Base-by-base conservation (phyloP, 148 eudicot genomes). In the Cornus suecica region DNA sequence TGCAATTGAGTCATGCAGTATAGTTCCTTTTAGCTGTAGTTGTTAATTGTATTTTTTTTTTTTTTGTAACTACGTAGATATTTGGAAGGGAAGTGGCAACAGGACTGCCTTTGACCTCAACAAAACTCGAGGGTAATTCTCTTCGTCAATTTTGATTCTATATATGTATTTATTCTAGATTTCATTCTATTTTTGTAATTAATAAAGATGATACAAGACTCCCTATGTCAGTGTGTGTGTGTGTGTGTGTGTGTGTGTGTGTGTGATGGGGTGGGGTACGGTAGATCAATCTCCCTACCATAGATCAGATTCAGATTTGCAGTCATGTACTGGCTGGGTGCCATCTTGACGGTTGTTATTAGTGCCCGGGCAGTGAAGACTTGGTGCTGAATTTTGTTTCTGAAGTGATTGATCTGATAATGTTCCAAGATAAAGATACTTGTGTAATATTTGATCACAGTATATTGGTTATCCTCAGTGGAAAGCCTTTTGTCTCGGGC, bases 41-140 rank as follows among this genome's bases (percentile, higher is more conserved):
- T 18, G 15, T 74, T 86, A 60, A 86, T 68, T 80, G 65, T 37
- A 54, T 26, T 54, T 74, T 75, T 80, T 68, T 37, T 42, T 26
- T 54, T 74, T 75, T 75, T 82, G 61, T 71, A 23, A 74, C 84
- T 75, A 51, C 75, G 85, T 88, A 90, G 94, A 82, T 84, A 63
- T 75, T 78, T 66, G 91, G 86, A 85, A 88, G 77, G 82, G 75
- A 74, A 63, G 45, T 78, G 77, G 42, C 48, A 68, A 34, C 42
- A 51, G 78, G 66, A 66, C 54, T 81, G 63, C 69, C 81, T 69
- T 29, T 83, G 63, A 74, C 76, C 72, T 71, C 89, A 79, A 62
- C 75, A 56, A 75, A 79, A 66, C 45, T n/a, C 51, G 74, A 73
- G 75, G 88, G 94, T 90, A 88, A 83, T 45, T 24, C 41, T 26